Evolutionary conservation across 2,329 filamentous ascomycete species (phyloP).

Genomic region (Tympanopsis confertula): DNA sequence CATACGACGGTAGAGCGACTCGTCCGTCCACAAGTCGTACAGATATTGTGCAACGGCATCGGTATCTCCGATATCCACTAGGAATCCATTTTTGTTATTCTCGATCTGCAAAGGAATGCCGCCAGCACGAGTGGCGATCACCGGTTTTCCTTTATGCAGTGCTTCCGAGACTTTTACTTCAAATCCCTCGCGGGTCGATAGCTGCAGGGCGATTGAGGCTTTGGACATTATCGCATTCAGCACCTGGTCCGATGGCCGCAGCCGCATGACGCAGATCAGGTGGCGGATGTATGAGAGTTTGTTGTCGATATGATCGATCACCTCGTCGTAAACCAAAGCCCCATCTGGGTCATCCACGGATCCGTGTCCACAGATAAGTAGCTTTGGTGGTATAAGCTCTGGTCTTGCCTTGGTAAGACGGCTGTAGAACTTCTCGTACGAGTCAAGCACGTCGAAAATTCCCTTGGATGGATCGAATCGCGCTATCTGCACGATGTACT

Average conservation of each 20-base stretch:
- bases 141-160: slow-evolving; percentile 49
- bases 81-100: slow-evolving; percentile 44
- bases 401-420: slow-evolving; percentile 27
- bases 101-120: slow-evolving; percentile 54
- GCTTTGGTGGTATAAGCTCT: slow-evolving; percentile 33
- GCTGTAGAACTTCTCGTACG: slow-evolving; percentile 43
- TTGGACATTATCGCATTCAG: slow-evolving; percentile 49
- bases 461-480: slow-evolving; percentile 57
- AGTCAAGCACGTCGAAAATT: slow-evolving; percentile 46
- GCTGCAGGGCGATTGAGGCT: slow-evolving; percentile 47
- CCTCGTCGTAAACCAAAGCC: slow-evolving; percentile 41
- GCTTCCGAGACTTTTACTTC: slow-evolving; percentile 59
- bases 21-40: slow-evolving; percentile 38
- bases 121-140: slow-evolving; percentile 50
- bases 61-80: slow-evolving; percentile 45
- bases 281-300: slow-evolving; percentile 31
- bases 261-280: slow-evolving; percentile 44
- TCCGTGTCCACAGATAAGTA: slow-evolving; percentile 50
- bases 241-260: slow-evolving; percentile 50
- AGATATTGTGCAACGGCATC: slow-evolving; percentile 42
- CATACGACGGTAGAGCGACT: slow-evolving; percentile 39
- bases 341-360: slow-evolving; percentile 55
- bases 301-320: slow-evolving; percentile 33
- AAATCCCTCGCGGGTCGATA: slow-evolving; percentile 54
- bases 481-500: slow-evolving; percentile 52